Percentiles rank a stretch among this genome's conserved stretches.
phyloP scores from a whole-genome alignment of 352 stramenopile genomes.

The Elongisporangium anandrum region DNA sequence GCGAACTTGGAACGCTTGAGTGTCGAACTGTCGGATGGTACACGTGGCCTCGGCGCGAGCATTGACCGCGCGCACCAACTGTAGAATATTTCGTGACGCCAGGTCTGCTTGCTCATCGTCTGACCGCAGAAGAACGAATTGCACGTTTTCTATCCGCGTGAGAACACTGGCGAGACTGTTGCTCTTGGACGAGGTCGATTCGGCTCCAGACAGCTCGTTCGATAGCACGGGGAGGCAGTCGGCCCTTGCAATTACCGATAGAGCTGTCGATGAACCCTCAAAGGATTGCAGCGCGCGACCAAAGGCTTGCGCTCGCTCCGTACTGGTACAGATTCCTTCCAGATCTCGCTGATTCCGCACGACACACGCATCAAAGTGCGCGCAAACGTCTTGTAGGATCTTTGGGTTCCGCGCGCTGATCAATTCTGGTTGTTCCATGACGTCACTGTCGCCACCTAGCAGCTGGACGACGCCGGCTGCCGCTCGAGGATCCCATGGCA shows the following conservation, averaged over 20 bases:
- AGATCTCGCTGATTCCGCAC: not conserved
- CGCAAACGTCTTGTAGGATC: not conserved
- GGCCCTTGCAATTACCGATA: not conserved
- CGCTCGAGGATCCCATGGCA: not conserved
- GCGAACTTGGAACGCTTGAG: conserved; percentile 23
- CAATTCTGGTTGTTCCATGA: not conserved
- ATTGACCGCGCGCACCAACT: conserved; percentile 20
- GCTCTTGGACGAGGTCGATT: not conserved
- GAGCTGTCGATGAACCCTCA: not conserved
- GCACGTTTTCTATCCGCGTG: conserved; percentile 7
- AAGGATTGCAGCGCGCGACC: not conserved
- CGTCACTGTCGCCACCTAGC: not conserved
- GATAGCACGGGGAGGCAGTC: not conserved
- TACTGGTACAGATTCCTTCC: not conserved
- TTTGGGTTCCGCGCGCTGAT: not conserved
- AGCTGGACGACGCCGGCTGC: not conserved
- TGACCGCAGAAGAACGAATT: conserved; percentile 37
- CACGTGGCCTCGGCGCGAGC: conserved; percentile 12
- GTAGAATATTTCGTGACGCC: conserved; percentile 20
- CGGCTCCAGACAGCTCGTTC: not conserved
- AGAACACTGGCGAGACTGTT: conserved; percentile 5
- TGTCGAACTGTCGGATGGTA: conserved; percentile 25
- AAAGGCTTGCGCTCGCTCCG: not conserved
- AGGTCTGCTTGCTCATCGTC: conserved; percentile 22
- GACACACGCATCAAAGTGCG: not conserved